Conservation (phyloP, 192 early-diverging fungal genomes). For the Gonapodya prolifera region DNA sequence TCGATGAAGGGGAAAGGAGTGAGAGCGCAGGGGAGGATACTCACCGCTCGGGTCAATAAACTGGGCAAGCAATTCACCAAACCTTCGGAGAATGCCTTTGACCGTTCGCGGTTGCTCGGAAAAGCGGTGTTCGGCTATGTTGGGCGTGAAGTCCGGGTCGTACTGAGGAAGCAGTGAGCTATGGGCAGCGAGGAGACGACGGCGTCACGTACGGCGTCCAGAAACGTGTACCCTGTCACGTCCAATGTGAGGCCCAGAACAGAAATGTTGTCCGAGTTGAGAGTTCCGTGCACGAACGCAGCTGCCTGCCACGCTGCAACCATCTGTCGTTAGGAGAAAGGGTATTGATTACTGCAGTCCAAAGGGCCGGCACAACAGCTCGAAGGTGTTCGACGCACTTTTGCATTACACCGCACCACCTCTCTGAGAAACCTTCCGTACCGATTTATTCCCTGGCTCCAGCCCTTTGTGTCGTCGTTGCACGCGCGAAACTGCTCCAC, state of each 20-base stretch:
- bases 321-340: background rate
- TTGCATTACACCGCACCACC: background rate
- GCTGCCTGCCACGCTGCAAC: conserved; percentile 1
- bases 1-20: background rate
- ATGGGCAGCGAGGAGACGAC: background rate
- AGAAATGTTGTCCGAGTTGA: conserved; percentile 5
- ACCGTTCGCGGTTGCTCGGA: background rate
- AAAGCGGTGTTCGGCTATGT: background rate
- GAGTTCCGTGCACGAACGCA: background rate
- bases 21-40: background rate
- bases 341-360: background rate
- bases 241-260: conserved; percentile 1
- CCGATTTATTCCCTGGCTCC: background rate
- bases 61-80: background rate
- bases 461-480: background rate
- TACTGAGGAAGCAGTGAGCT: background rate
- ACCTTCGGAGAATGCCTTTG: background rate
- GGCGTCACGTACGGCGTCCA: background rate
- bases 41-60: background rate
- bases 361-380: background rate
- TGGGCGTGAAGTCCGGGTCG: conserved; percentile 1
- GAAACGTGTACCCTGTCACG: background rate
- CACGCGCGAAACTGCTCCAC: background rate
- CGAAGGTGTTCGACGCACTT: background rate
- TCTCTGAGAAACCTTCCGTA: background rate